A percentile compares a stretch with the other conserved stretches of the same genome.
Conservation (phyloP, 2,329 filamentous ascomycete species). For the Alternaria conjuncta region DNA sequence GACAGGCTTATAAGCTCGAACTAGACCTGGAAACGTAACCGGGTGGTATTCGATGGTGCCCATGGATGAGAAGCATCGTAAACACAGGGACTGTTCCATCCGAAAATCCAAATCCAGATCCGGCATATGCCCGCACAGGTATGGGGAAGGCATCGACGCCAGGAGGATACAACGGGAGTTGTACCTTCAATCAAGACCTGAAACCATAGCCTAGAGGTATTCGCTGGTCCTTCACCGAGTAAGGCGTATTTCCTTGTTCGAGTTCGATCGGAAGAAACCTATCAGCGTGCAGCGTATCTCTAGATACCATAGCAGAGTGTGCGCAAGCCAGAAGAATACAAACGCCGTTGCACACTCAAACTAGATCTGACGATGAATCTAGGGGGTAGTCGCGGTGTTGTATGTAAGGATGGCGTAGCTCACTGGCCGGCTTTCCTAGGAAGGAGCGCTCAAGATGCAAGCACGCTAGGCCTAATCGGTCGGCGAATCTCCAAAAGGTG, state of each 20-base stretch:
- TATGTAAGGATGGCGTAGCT: background rate
- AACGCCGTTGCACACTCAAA: background rate
- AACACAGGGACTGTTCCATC: rapidly evolving
- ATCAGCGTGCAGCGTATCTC: rapidly evolving
- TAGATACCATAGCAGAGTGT: background rate
- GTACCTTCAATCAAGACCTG: rapidly evolving
- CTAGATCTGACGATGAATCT: rapidly evolving
- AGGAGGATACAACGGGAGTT: background rate
- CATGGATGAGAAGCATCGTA: rapidly evolving
- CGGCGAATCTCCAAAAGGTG: background rate
- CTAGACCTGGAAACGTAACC: background rate
- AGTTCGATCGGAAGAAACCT: background rate
- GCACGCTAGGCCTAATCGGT: background rate
- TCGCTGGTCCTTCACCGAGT: background rate
- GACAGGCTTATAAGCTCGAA: rapidly evolving
- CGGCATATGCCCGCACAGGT: background rate
- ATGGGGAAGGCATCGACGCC: background rate
- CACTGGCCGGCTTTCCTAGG: background rate
- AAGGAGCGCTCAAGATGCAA: background rate
- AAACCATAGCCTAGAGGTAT: background rate
- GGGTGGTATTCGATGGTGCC: background rate
- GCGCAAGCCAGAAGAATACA: background rate
- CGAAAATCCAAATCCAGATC: background rate
- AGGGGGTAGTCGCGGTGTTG: background rate
- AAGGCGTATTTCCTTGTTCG: background rate